A percentile compares a stretch with the other conserved stretches of the same genome.
These are phyloP conservation scores for Candida tammaniensis DNA, from an alignment of 805 yeast genomes.

Conservation along the genomic window DNA sequence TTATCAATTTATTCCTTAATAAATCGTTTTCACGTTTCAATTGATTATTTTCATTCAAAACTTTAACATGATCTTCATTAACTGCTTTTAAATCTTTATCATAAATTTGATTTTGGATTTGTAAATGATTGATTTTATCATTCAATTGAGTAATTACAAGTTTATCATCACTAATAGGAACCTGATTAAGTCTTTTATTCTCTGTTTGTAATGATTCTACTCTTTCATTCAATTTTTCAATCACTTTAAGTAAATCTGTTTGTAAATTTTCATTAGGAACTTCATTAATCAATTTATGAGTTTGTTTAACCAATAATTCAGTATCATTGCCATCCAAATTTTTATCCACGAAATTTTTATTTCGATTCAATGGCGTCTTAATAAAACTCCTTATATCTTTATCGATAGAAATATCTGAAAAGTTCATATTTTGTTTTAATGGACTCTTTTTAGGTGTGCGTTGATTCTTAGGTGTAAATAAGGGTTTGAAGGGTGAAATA, in stretches of 20 bases:
- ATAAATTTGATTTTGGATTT: slow-evolving; percentile 9
- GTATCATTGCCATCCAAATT: too few species aligned
- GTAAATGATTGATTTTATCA: slow-evolving; percentile 13
- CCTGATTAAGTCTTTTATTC: background rate
- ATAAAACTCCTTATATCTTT: background rate
- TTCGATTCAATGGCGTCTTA: too few species aligned
- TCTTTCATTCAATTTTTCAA: slow-evolving; percentile 19
- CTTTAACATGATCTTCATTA: slow-evolving; percentile 13
- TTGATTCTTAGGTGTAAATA: slow-evolving; percentile 8
- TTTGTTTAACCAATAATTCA: slow-evolving; percentile 25
- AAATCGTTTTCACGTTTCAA: slow-evolving; percentile 26
- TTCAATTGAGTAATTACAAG: slow-evolving; percentile 13
- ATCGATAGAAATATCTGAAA: background rate
- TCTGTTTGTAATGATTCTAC: slow-evolving; percentile 5
- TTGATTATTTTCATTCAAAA: slow-evolving; percentile 19
- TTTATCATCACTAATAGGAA: slow-evolving; percentile 1
- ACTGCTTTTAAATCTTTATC: slow-evolving; percentile 11
- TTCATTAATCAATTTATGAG: slow-evolving; percentile 25
- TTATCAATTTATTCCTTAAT: slow-evolving; percentile 30
- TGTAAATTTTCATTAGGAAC: slow-evolving; percentile 24
- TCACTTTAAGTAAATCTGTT: slow-evolving; percentile 23
- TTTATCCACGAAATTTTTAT: too few species aligned
- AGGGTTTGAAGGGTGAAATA: background rate
- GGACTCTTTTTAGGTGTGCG: slow-evolving; percentile 4
- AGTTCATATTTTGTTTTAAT: background rate